Evolutionary conservation across 352 stramenopile species (phyloP), one percentile per base, ranked within the genome.

Genomic region (Poterioochromonas sp.): DNA sequence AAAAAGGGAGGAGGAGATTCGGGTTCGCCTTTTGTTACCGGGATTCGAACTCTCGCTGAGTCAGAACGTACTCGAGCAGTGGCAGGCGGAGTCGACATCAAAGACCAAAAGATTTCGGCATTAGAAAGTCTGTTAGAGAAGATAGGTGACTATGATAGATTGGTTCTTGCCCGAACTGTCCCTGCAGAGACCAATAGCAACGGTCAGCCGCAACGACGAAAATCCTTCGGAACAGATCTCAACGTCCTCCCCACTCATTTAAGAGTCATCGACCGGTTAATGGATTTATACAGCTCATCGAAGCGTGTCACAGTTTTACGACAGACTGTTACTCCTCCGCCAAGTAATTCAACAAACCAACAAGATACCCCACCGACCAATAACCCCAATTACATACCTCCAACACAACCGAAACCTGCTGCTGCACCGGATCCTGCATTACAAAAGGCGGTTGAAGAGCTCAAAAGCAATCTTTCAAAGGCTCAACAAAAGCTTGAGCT

Each of bases 1-100:
- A 53, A 53, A 8, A 53, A 53, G 8, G 20, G 44, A 8, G 20
- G 44, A 8, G 29, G 34, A 29, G 26, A 29, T 11, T 41, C 18
- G 76, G 69, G 29, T 22, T 70, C 69, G 26, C 71, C 71, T 18
- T 78, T 78, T 69, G 71, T 78, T 41, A 37, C 20, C 29, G 37
- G 47, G 12, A 26, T 78, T 34, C 41, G 71, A 44, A 12, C 43
- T 41, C 32, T 41, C 32, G 47, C 47, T 34, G 71, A 68, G 3
- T 11, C 18, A 34, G 15, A 78, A 8, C 5, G 20, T 37, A 37
- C 2, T 53, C 49, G 37, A 20, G n/a, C n/a, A n/a, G n/a, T n/a
- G n/a, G n/a, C n/a, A n/a, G n/a, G n/a, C n/a, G n/a, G n/a, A n/a
- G n/a, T n/a, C n/a, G 47, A 11, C 1, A 53, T 15, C 11, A 65